These are phyloP conservation scores for Nicotiana attenuata DNA, from an alignment of 257 asterid species.

Conservation along the genomic window DNA sequence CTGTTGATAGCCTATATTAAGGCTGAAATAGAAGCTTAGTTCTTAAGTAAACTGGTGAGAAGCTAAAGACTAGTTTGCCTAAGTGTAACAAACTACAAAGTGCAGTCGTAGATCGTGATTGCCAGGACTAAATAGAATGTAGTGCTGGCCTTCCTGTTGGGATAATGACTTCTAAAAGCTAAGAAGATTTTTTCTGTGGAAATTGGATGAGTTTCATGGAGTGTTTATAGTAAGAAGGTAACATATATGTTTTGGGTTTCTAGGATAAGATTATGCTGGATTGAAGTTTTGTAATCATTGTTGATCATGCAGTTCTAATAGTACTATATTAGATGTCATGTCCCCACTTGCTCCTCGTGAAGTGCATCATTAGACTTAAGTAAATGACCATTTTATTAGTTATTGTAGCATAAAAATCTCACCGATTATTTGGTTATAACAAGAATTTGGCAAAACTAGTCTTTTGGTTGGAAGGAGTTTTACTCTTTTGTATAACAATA, in stretches of 20 bases:
- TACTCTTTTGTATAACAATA: background rate
- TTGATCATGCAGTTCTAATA: no score
- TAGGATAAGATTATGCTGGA: no score
- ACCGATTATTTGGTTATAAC: no score
- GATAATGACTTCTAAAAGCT: background rate
- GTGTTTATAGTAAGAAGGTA: background rate
- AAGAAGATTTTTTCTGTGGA: background rate
- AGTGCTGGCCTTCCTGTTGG: background rate
- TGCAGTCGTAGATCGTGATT: background rate
- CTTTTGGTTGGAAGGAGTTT: background rate
- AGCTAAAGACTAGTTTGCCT: background rate
- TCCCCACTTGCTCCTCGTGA: no score
- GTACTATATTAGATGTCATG: no score
- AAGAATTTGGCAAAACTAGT: no score
- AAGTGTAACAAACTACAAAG: background rate
- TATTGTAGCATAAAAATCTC: no score
- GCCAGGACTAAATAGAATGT: background rate
- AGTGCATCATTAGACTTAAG: no score
- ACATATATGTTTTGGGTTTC: no score
- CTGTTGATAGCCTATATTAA: background rate
- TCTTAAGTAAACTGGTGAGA: background rate
- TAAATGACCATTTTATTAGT: no score
- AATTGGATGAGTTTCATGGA: background rate
- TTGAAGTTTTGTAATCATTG: no score
- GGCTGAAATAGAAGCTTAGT: background rate